Percentiles rank a stretch among this genome's conserved stretches.
These are phyloP conservation scores for Malassezia sp. DNA, from an alignment of 1,284 basidiomycete genomes.

Conservation along the genomic window DNA sequence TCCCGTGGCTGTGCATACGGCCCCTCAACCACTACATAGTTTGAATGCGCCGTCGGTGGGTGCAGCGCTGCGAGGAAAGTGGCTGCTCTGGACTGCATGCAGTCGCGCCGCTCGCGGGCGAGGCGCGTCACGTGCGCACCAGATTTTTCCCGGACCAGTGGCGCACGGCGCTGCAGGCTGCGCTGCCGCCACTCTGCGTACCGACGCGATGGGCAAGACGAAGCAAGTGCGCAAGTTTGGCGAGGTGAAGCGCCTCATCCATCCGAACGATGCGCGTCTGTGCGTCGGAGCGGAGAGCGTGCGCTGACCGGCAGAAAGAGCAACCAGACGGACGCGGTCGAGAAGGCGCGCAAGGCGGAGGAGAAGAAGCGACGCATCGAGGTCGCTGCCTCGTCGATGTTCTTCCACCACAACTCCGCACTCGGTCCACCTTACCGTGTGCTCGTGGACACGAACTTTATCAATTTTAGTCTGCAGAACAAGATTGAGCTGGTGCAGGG, in stretches of 20 bases:
- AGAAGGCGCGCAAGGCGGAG: slow-evolving; percentile 23
- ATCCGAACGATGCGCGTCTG: slow-evolving; percentile 85
- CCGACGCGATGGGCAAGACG: slow-evolving; percentile 59
- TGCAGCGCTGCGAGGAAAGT: too few relatives aligned
- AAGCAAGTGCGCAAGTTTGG: slow-evolving; percentile 93
- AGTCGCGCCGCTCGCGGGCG: too few relatives aligned
- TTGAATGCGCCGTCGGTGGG: too few relatives aligned
- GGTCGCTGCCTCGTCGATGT: slow-evolving; percentile 63
- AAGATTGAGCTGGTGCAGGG: slow-evolving; percentile 89
- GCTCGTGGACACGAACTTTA: slow-evolving; percentile 97
- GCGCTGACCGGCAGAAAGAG: slow-evolving; percentile 50
- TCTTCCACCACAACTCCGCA: slow-evolving; percentile 88
- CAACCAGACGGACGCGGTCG: slow-evolving; percentile 49
- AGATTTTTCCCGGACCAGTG: not conserved
- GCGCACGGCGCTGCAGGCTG: not conserved
- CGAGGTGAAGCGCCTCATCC: slow-evolving; percentile 83
- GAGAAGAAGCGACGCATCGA: slow-evolving; percentile 29
- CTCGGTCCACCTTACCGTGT: slow-evolving; percentile 94
- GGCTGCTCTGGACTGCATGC: too few relatives aligned
- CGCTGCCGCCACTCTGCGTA: too few relatives aligned
- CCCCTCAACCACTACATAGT: too few relatives aligned
- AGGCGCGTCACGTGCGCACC: not conserved
- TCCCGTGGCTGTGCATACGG: too few relatives aligned
- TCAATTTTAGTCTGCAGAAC: slow-evolving; percentile 97
- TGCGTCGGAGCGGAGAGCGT: too few relatives aligned